phyloP scores from a whole-genome alignment of 257 asterid species.

The Jaltomata sinuosa region DNA sequence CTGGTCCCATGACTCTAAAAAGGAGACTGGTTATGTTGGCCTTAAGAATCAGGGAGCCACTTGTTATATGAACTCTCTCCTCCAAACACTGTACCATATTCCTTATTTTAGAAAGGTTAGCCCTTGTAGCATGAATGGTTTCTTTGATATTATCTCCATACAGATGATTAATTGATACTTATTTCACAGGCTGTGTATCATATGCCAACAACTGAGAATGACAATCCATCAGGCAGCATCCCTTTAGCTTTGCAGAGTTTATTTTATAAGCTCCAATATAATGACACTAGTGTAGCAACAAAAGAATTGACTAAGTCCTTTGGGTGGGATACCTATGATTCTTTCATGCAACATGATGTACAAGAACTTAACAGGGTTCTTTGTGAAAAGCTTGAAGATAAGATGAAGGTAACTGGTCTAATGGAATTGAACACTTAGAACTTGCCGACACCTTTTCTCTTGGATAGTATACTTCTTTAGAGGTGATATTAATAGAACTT shows the following conservation, averaged over 20 bases:
- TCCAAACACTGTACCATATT: conserved; percentile 12
- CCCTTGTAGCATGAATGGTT: not conserved
- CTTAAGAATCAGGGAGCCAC: conserved; percentile 17
- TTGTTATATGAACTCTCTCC: conserved; percentile 13
- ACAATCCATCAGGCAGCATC: conserved; percentile 72
- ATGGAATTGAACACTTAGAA: not conserved
- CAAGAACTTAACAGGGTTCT: conserved; percentile 86
- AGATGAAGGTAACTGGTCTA: conserved; percentile 56
- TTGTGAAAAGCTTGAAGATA: conserved; percentile 84
- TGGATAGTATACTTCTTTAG: not conserved
- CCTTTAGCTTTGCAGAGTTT: conserved; percentile 84
- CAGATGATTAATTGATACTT: not conserved
- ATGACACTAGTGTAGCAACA: conserved; percentile 75
- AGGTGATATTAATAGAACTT: not conserved
- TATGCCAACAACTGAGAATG: conserved; percentile 86
- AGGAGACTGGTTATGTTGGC: conserved; percentile 44
- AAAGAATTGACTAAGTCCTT: conserved; percentile 82
- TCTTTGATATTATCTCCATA: not conserved
- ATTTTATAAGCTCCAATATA: conserved; percentile 76
- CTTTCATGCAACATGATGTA: conserved; percentile 84
- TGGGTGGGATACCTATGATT: conserved; percentile 82
- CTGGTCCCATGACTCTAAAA: conserved; percentile 65
- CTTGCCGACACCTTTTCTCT: not conserved
- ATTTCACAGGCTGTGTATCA: conserved; percentile 74
- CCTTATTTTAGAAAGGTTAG: conserved; percentile 16